Base-by-base conservation (phyloP, 2,329 filamentous ascomycete genomes). In the Trichoderma atroviride region DNA sequence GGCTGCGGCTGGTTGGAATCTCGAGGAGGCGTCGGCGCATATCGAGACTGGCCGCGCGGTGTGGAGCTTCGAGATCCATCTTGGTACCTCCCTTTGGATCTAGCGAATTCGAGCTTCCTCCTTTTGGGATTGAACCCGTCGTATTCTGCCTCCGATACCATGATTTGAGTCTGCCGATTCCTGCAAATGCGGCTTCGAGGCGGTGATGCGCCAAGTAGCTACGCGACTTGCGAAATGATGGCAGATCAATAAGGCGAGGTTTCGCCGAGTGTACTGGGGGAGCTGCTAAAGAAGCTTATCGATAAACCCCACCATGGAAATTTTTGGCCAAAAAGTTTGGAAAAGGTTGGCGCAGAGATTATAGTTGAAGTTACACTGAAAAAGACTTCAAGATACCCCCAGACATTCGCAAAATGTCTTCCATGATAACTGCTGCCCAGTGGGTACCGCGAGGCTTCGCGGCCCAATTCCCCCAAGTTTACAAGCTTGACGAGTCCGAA, bases 391-490 rank as follows among this genome's bases (percentile, higher is more conserved):
- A 73, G 73, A 77, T 78, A 76, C 75, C 75, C 75, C 69, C 74
- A 73, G 74, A 72, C 73, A 74, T 70, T 75, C 71, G 77, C 73
- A 59, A 7, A 62, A 87, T 87, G 85, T 91, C 90, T 74, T 91
- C 90, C 74, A 94, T 93, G 91, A 92, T 93, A 72, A 92, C 92
- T 60, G 88, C 90, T 27, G 88, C 91, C 24, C 82, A 90, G 63
- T 94, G 91, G 91, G 91, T 93, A 77, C 90, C 90, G 75, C 87
- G 91, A 70, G 91, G 91, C 63, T 92, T 91, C 75, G 90, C 91
- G 67, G 91, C 92, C 58, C 89, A 90, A 60, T 93, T 93, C 74
- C 91, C 91, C 19, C 85, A 86, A 52, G 92, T 92, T 79, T 92
- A 92, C 78, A 87, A 90, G 70, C 88, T 94, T 69, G 88, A 93